phyloP scores from a whole-genome alignment of 2,329 filamentous ascomycete species.

The Aspergillus puulaauensis region DNA sequence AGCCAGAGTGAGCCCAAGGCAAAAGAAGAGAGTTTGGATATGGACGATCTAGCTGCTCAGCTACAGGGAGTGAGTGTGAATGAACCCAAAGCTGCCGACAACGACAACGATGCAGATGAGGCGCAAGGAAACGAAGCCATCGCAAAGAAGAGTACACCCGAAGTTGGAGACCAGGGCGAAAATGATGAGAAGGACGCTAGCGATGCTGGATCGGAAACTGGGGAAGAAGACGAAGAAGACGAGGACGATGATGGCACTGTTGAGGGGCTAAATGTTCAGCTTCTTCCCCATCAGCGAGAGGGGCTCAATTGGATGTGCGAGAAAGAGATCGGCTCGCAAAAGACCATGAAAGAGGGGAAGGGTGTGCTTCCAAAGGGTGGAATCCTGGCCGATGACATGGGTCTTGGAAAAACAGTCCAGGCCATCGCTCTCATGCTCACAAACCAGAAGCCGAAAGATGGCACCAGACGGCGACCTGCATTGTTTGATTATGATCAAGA shows the following conservation, averaged over 20 bases:
- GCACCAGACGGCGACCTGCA: conserved; percentile 17
- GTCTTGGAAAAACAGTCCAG: conserved; percentile 93
- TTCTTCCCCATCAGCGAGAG: conserved; percentile 91
- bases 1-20: conserved; percentile 18
- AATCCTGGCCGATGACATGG: conserved; percentile 94
- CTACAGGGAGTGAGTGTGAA: conserved; percentile 43
- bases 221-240: conserved; percentile 49
- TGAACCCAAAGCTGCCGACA: conserved; percentile 26
- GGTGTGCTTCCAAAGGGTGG: conserved; percentile 81
- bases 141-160: conserved; percentile 22
- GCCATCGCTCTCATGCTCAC: conserved; percentile 83
- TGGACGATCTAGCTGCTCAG: conserved; percentile 46
- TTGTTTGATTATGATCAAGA: conserved; percentile 54
- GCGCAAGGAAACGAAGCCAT: conserved; percentile 49
- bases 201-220: conserved; percentile 23
- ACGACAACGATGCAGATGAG: conserved; percentile 31
- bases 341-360: conserved; percentile 74
- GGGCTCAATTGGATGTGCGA: conserved; percentile 94
- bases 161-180: conserved; percentile 34
- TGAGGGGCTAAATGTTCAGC: conserved; percentile 79
- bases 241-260: conserved; percentile 63
- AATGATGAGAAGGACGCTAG: conserved; percentile 34
- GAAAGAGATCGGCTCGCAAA: conserved; percentile 82
- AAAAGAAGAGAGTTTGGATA: conserved; percentile 31
- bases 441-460: conserved; percentile 68